These are phyloP conservation scores for Cercospora zeae-maydis DNA, from an alignment of 2,329 filamentous ascomycete species.

Conservation along the genomic window DNA sequence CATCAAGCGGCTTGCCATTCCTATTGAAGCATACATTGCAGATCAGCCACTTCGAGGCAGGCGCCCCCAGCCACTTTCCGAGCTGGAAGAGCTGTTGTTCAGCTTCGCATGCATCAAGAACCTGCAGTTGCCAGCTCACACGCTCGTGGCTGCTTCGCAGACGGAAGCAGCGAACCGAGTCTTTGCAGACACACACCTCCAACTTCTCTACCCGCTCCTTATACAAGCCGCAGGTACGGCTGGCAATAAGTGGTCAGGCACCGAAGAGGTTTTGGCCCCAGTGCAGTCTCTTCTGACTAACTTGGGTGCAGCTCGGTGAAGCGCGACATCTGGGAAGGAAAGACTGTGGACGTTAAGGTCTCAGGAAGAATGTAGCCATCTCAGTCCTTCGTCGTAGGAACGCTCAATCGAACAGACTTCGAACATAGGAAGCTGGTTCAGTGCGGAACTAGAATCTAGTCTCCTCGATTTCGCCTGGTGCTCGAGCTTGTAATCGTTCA, in stretches of 20 bases:
- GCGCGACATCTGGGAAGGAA: not conserved
- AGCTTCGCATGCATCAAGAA: conserved; percentile 64
- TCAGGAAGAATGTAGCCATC: not conserved
- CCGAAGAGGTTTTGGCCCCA: conserved; percentile 47
- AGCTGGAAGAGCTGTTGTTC: conserved; percentile 73
- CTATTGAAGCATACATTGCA: conserved; percentile 78
- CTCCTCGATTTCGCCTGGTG: not conserved
- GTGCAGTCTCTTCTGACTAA: conserved; percentile 42
- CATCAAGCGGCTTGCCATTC: conserved; percentile 74
- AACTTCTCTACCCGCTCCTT: conserved; percentile 75
- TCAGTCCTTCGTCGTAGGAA: not conserved
- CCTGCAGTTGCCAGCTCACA: conserved; percentile 60
- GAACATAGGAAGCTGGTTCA: not conserved
- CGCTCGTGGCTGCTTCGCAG: conserved; percentile 35
- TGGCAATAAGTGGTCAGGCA: conserved; percentile 55
- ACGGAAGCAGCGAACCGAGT: conserved; percentile 4
- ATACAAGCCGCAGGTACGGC: conserved; percentile 62
- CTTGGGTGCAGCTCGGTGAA: not conserved
- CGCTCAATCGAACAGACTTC: not conserved
- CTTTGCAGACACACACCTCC: conserved; percentile 64
- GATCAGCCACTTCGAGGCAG: conserved; percentile 86
- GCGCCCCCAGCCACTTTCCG: conserved; percentile 81
- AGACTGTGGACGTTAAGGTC: not conserved
- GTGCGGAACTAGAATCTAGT: not conserved
- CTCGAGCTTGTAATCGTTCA: not conserved